These are phyloP conservation scores for Oxyria digyna DNA, from an alignment of 148 eudicot genomes.

Conservation along the genomic window DNA sequence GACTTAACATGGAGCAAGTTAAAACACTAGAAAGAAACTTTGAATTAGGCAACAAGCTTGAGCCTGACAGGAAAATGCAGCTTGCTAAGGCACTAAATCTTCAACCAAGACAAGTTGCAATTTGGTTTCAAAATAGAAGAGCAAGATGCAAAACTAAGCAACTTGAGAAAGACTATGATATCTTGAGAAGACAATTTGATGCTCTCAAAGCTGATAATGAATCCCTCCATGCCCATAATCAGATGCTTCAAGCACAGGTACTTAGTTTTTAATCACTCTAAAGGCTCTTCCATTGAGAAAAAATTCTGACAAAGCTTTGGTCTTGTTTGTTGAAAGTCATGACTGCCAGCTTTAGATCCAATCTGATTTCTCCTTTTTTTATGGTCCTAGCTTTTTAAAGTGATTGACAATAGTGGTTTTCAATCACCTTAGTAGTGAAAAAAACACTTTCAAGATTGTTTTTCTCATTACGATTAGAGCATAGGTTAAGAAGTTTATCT, in stretches of 20 bases:
- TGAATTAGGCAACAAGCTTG: conserved; percentile 85
- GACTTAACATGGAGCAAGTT: conserved; percentile 88
- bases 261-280: not conserved
- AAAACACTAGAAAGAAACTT: conserved; percentile 86
- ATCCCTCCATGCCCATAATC: conserved; percentile 59
- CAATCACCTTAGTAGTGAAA: not conserved
- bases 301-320: not conserved
- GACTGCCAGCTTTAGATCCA: not conserved
- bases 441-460: not conserved
- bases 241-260: conserved; percentile 90
- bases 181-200: conserved; percentile 79
- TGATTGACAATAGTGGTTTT: not conserved
- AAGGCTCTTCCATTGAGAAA: no score
- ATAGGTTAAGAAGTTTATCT: no score
- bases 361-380: not conserved
- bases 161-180: conserved; percentile 79
- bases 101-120: conserved; percentile 90
- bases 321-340: not conserved
- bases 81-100: conserved; percentile 83
- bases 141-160: conserved; percentile 99
- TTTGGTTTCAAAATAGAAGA: conserved; percentile 94
- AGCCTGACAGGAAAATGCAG: conserved; percentile 94
- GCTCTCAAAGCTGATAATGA: conserved; percentile 77
- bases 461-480: not conserved
- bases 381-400: not conserved